Evolutionary conservation across 2,329 filamentous ascomycete genomes (phyloP), one percentile per base, ranked within the genome.

Genomic region (Xylariaceae sp.): DNA sequence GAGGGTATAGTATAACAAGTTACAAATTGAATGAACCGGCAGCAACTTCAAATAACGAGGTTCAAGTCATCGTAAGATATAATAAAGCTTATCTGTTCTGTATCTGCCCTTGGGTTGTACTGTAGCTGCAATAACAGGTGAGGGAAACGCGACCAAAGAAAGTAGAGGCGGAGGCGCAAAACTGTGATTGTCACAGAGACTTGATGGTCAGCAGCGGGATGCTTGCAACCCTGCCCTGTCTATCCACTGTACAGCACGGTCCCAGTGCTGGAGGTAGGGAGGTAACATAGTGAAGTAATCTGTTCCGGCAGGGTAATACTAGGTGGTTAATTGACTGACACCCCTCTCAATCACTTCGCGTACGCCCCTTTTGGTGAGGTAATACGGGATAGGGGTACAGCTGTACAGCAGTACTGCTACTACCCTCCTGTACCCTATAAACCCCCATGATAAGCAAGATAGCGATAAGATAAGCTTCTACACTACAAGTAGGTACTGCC

Each of bases 11-110:
- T 50, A 46, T 47, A 32, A 48, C 43, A n/a, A n/a, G n/a, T n/a
- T 44, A 31, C 32, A 29, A 38, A 38, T 47, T 31, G 48, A 50
- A 43, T 48, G 28, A 40, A 51, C 48, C 43, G 43, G 41, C 24
- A 56, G 47, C 52, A 55, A 47, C 52, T 54, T 49, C 48, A 44
- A 46, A 36, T 33, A 42, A 38, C 38, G 49, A 53, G 52, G 48
- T 42, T 53, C 47, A 59, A 50, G 54, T 52, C 56, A 59, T 59
- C 43, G 48, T 57, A 48, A 41, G 37, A 51, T 51, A 44, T 18
- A n/a, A 24, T 31, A 33, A n/a, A n/a, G n/a, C n/a, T n/a, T n/a
- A n/a, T n/a, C n/a, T n/a, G n/a, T n/a, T n/a, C n/a, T n/a, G n/a
- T n/a, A n/a, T n/a, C n/a, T n/a, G n/a, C n/a, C n/a, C 21, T 24